These are phyloP conservation scores for Rhodomyrtus psidioides DNA, from an alignment of 441 rosid species.

Conservation along the genomic window DNA sequence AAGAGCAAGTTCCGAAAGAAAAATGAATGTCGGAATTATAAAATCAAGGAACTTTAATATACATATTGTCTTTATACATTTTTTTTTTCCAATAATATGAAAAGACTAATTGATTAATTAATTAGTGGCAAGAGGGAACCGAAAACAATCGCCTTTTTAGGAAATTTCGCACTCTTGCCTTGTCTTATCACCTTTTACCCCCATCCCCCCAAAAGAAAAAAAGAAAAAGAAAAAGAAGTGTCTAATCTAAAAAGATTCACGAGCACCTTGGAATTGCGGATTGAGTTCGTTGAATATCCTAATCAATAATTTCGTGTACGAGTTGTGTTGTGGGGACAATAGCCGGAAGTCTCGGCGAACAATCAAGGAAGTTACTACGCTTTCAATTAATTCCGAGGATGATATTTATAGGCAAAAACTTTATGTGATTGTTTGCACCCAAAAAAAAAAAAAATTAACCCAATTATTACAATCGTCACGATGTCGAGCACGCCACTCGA, in stretches of 20 bases:
- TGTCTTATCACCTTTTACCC: not conserved
- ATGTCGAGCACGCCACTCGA: too few relatives aligned
- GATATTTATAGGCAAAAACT: too few relatives aligned
- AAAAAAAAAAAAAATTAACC: not conserved
- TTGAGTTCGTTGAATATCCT: not conserved
- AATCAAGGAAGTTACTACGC: not conserved
- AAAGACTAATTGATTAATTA: not conserved
- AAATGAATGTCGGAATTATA: not conserved
- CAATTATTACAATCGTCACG: not conserved
- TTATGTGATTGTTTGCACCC: too few relatives aligned
- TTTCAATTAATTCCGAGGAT: too few relatives aligned
- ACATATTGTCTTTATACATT: too few relatives aligned
- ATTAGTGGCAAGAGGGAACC: not conserved
- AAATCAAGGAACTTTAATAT: not conserved
- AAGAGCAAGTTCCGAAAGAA: not conserved
- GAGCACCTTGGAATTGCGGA: not conserved
- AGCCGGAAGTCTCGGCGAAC: not conserved
- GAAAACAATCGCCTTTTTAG: not conserved
- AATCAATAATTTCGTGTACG: not conserved
- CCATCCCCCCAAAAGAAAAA: not conserved
- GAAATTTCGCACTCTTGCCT: not conserved
- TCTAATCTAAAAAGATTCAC: not conserved
- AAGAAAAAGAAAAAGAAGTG: not conserved
- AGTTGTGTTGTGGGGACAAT: not conserved
- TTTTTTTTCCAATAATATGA: not conserved